Base-by-base conservation (phyloP, 805 yeast species). In the Metschnikowia reukaufii region DNA sequence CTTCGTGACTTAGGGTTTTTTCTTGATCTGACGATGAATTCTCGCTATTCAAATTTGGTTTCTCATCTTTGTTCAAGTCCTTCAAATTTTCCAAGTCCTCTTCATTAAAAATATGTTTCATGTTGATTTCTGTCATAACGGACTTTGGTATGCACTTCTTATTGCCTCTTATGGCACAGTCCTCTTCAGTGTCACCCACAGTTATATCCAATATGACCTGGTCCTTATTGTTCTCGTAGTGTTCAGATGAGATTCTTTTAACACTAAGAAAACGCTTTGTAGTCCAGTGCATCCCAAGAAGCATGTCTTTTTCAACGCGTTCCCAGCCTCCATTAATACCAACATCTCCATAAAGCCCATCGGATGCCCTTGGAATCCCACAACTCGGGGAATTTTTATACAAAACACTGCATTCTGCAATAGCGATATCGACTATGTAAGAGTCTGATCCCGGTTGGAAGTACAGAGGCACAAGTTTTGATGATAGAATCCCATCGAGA, bases 251-350 rank as follows among this genome's bases (percentile, higher is more conserved):
- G 56, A 47, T 66, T 52, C 15, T 54, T 55, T 50, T 72, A 60
- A 49, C 60, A 60, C 58, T 67, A 16, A 81, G 53, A 56, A 56
- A 79, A 33, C 72, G 69, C 40, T 64, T 63, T 39, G 61, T 57
- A 30, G 68, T 52, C 81, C 81, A 78, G 4, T 74, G 65, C 18
- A 60, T 53, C 4, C 74, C 73, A 45, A 81, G 65, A 15, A 58
- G 56, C 32, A 81, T 64, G 56, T 81, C 84, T 52, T 79, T 79
- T 18, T 71, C 70, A 20, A 77, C 50, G 41, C 65, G 63, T 31
- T 51, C 44, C 82, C 82, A 79, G 10, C 65, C 66, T 6, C 63
- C 64, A 20, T 42, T 37, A 2, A 34, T 43, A 13, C 47, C 45
- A 12, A 55, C 51, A 41, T 56, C 49, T 12, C 59, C 59, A 32